These are phyloP conservation scores for Arthrinium phaeospermum DNA, from an alignment of 2,329 filamentous ascomycete species.

Conservation along the genomic window DNA sequence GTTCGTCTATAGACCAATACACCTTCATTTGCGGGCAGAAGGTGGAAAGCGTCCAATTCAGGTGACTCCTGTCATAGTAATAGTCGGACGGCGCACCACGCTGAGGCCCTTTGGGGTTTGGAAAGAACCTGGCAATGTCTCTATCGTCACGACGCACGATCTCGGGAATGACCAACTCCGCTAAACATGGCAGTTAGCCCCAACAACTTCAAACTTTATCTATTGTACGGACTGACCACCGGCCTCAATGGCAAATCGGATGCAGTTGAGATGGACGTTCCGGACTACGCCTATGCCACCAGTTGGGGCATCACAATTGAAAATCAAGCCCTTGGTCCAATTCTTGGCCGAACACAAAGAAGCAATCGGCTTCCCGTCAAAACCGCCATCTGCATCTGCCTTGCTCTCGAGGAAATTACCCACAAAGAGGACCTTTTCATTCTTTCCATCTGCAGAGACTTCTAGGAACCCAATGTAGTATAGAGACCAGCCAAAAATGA, in stretches of 20 bases:
- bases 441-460: slow-evolving; percentile 33
- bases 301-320: slow-evolving; percentile 49
- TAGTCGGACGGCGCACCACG: slow-evolving; percentile 40
- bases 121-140: slow-evolving; percentile 35
- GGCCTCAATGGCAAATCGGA: slow-evolving; percentile 53
- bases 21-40: slow-evolving; percentile 46
- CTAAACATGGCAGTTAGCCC: slow-evolving; percentile 31
- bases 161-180: slow-evolving; percentile 45
- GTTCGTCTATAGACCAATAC: slow-evolving; percentile 41
- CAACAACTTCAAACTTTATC: slow-evolving; percentile 22
- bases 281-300: slow-evolving; percentile 52
- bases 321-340: slow-evolving; percentile 46
- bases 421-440: slow-evolving; percentile 41
- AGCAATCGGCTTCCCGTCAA: slow-evolving; percentile 39
- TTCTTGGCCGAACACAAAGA: slow-evolving; percentile 41
- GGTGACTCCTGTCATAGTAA: slow-evolving; percentile 42
- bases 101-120: slow-evolving; percentile 33
- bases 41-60: slow-evolving; percentile 35
- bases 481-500: slow-evolving; percentile 35
- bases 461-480: slow-evolving; percentile 32
- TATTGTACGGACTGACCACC: slow-evolving; percentile 44
- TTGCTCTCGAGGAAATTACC: slow-evolving; percentile 41
- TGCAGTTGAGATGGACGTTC: slow-evolving; percentile 51
- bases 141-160: slow-evolving; percentile 39
- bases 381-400: slow-evolving; percentile 39